Evolutionary conservation across 1,139 yeast genomes (phyloP).

Genomic region (Taiozyma sp.): DNA sequence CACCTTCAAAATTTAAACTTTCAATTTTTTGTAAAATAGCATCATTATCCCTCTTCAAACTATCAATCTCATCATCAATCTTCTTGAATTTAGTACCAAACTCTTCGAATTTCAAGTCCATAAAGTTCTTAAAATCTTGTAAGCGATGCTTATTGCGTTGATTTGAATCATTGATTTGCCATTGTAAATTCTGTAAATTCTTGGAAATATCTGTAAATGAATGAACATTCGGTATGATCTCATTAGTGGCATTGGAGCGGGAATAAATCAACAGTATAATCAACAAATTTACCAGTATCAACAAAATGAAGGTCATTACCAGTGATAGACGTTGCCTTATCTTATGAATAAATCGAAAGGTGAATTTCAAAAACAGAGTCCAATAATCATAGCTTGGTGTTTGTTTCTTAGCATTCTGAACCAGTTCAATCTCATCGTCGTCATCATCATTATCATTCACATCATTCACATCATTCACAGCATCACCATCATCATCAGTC

Average conservation of each 20-base stretch:
- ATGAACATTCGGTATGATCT: constrained; percentile 2
- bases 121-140: constrained; percentile 14
- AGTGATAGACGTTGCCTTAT: background rate
- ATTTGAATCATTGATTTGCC: constrained; percentile 20
- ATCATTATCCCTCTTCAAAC: constrained; percentile 4
- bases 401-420: background rate
- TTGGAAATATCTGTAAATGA: constrained; percentile 16
- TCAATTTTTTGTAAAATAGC: constrained; percentile 7
- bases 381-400: background rate
- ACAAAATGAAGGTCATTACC: background rate
- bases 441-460: background rate
- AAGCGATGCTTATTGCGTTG: constrained; percentile 15
- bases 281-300: background rate
- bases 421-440: background rate
- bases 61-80: constrained; percentile 9
- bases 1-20: constrained; percentile 4
- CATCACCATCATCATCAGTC: background rate
- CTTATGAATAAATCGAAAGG: background rate
- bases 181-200: constrained; percentile 17
- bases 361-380: background rate
- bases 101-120: constrained; percentile 18
- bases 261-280: background rate
- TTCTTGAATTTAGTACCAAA: constrained; percentile 6
- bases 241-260: background rate
- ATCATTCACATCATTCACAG: background rate